These are phyloP conservation scores for Backusella mclennaniae DNA, from an alignment of 192 early-diverging fungal genomes.

Conservation along the genomic window DNA sequence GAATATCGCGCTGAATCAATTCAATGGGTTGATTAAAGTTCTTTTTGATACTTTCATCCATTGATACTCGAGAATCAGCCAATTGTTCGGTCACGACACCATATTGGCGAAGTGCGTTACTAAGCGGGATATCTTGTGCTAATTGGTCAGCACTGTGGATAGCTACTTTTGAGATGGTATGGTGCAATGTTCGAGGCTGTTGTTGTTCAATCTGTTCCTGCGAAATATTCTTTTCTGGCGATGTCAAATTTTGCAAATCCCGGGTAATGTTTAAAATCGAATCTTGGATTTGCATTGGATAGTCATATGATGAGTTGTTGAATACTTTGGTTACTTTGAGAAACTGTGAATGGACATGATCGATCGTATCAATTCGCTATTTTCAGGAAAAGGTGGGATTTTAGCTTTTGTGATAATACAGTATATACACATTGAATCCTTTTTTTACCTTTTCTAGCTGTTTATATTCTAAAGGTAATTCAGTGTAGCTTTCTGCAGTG, in stretches of 20 bases:
- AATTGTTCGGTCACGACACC: not conserved
- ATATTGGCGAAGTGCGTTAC: not conserved
- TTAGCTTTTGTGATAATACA: not conserved
- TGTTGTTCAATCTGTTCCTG: not conserved
- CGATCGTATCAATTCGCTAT: not conserved
- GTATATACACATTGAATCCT: not conserved
- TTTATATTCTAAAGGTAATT: not conserved
- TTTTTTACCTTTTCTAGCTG: not conserved
- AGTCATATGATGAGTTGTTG: not conserved
- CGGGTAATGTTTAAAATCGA: not conserved
- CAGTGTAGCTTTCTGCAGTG: not conserved
- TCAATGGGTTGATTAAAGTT: not conserved
- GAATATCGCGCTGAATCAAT: not conserved
- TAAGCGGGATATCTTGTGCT: not conserved
- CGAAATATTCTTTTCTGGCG: not conserved
- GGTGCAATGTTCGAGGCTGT: not conserved
- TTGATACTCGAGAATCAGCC: not conserved
- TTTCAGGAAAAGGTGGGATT: not conserved
- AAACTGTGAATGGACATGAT: not conserved
- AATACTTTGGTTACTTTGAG: conserved; percentile 1
- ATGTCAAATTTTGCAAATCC: not conserved
- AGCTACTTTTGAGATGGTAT: not conserved
- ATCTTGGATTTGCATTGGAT: not conserved
- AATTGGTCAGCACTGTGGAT: not conserved
- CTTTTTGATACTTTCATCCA: not conserved